Base-by-base conservation (phyloP, 352 stramenopile genomes). In the Phytophthora capsici region DNA sequence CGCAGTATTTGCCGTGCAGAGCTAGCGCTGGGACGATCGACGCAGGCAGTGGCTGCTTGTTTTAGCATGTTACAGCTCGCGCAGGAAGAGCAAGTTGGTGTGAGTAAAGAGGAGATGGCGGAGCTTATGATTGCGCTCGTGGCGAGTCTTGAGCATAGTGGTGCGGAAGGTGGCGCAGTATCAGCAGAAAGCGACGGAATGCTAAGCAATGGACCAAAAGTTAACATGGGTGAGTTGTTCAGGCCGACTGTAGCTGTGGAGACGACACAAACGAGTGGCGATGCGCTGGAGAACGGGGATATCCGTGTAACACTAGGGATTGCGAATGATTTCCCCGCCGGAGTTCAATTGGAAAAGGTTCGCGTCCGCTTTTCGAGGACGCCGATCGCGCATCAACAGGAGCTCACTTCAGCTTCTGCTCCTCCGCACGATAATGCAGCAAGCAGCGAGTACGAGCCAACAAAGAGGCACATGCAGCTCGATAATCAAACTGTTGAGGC, bases 61-160 rank as follows among this genome's bases (percentile, higher is more conserved):
- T 87, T 90, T 40, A 90, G 71, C 25, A 80, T 92, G 71, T 70
- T 91, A 12, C 69, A 79, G 38, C 66, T 82, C 12, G 75, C 80
- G 0, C 75, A 89, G 30, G 72, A 80, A 30, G 77, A 78, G 5
- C 73, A 80, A n/a, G 67, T 73, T 0, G 71, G 77, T 30, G 63
- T 89, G 14, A 81, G 73, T 30, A 74, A 68, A 30, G 77, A 69
- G 4, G 80, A 87, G 25, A 67, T 89, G 36, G 73, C 80, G 23
- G 58, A 80, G 20, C 67, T 88, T 2, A 79, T 90, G 50, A 53
- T 71, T 28, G 59, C 69, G 37, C 69, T 90, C 2, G 78, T 89
- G 7, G 66, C 81, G 19, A 80, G 72, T 52, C 62, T 86, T 13
- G 63, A 71, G 25, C 32, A 30, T 30, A 56, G 47, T 16, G 23